These are phyloP conservation scores for Paspalum vaginatum DNA, from an alignment of 176 grass and related monocot genomes.

Conservation along the genomic window DNA sequence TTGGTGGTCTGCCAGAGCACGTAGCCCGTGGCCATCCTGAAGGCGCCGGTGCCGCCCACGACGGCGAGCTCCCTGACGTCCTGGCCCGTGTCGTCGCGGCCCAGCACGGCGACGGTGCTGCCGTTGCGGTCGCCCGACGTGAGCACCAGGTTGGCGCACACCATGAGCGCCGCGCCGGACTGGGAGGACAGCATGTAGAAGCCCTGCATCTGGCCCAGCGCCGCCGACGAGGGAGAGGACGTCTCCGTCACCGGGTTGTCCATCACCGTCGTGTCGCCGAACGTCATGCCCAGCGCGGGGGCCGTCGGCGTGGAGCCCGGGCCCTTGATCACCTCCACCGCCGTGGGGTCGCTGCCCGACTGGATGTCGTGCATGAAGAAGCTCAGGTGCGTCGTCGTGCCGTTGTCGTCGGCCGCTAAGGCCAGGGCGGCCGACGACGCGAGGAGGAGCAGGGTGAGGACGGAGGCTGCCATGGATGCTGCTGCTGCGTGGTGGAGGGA, in stretches of 20 bases:
- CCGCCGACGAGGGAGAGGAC: not conserved
- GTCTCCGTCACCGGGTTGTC: not conserved
- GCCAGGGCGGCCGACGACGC: not conserved
- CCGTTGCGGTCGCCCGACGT: slow-evolving; percentile 14
- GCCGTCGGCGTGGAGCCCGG: not conserved
- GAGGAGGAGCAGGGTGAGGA: not conserved
- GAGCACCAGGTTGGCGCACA: slow-evolving; percentile 19
- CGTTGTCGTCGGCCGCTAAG: slow-evolving; percentile 9
- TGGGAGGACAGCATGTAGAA: slow-evolving; percentile 20
- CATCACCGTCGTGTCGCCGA: not conserved
- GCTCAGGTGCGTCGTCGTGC: not conserved
- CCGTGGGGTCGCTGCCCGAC: not conserved
- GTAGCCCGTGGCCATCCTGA: not conserved
- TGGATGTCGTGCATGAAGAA: slow-evolving; percentile 25
- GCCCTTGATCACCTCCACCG: slow-evolving; percentile 12
- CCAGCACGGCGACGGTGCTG: not conserved
- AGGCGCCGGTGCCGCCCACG: not conserved
- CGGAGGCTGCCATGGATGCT: not conserved
- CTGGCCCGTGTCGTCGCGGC: not conserved
- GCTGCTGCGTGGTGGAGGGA: too few relatives aligned
- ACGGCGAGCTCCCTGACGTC: not conserved
- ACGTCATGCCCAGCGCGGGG: not conserved
- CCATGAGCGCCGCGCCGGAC: not conserved
- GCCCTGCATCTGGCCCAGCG: not conserved
- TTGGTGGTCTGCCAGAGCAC: not conserved